Evolutionary conservation across 2,329 filamentous ascomycete genomes (phyloP).

Genomic region (Neofusicoccum umdonicola): DNA sequence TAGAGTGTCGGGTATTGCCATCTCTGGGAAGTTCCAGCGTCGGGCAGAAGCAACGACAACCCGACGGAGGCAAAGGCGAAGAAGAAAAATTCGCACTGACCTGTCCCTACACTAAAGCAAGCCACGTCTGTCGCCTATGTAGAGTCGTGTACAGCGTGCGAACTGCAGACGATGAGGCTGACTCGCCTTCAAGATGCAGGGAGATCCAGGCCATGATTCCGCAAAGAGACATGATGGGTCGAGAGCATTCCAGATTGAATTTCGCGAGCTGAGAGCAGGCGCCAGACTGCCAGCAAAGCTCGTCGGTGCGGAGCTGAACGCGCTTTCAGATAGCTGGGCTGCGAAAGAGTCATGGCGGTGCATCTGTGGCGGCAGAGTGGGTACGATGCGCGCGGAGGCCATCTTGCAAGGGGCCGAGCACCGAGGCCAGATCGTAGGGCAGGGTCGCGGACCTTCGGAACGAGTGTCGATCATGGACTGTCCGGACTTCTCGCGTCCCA

Average conservation of each 20-base stretch:
- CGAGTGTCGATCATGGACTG: not conserved
- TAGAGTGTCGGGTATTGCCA: too few species aligned
- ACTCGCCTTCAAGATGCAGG: not conserved
- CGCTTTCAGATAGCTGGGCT: not conserved
- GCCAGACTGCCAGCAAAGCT: not conserved
- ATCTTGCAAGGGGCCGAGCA: not conserved
- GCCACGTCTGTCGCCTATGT: too few species aligned
- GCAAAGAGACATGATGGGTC: not conserved
- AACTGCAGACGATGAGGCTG: not conserved
- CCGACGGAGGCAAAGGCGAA: too few species aligned
- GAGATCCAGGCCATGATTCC: not conserved
- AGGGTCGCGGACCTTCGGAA: not conserved
- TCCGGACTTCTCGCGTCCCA: not conserved
- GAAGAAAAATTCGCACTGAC: too few species aligned
- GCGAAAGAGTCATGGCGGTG: not conserved
- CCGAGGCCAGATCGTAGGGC: conserved; percentile 11
- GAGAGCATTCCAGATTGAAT: not conserved
- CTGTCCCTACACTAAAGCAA: too few species aligned
- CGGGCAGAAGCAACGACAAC: too few species aligned
- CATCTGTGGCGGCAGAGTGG: not conserved
- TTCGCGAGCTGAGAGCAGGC: too few species aligned
- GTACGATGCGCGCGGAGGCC: not conserved
- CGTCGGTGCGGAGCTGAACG: not conserved
- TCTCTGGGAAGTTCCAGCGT: too few species aligned
- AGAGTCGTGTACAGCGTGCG: too few species aligned